A percentile compares a stretch with the other conserved stretches of the same genome.
Evolutionary conservation across 768 basidiomycete species (phyloP).

Genomic region (Serendipita indica): DNA sequence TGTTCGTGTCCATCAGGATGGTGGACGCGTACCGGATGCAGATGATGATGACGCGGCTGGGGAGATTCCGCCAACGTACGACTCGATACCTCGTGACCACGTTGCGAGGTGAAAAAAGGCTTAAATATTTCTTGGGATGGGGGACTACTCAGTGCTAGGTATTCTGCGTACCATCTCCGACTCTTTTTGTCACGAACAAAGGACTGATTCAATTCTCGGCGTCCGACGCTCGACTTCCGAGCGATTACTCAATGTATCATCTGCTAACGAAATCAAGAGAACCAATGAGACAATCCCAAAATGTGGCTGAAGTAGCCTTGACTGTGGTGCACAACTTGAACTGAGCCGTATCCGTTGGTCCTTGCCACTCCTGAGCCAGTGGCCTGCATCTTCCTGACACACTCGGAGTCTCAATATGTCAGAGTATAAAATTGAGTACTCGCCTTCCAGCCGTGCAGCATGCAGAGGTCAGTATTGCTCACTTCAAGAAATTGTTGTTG

Average conservation of each 20-base stretch:
- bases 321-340: too few relatives aligned
- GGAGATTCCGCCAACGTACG: constrained; percentile 15
- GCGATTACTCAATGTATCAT: too few relatives aligned
- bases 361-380: neutral
- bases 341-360: too few relatives aligned
- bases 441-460: neutral
- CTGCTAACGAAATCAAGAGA: too few relatives aligned
- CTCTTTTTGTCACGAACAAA: too few relatives aligned
- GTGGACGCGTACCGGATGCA: constrained; percentile 10
- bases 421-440: neutral
- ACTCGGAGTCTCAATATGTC: neutral
- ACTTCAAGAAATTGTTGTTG: neutral
- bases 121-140: too few relatives aligned
- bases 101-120: neutral
- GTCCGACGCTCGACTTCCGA: too few relatives aligned
- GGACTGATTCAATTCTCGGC: too few relatives aligned
- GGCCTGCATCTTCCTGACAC: neutral
- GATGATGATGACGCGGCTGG: constrained; percentile 9
- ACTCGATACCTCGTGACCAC: constrained; percentile 12
- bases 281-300: too few relatives aligned
- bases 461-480: neutral
- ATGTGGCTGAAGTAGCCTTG: too few relatives aligned
- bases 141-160: too few relatives aligned
- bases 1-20: constrained; percentile 14
- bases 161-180: too few relatives aligned